Evolutionary conservation across 176 grass and related monocot species (phyloP).

Genomic region (Paspalum notatum): DNA sequence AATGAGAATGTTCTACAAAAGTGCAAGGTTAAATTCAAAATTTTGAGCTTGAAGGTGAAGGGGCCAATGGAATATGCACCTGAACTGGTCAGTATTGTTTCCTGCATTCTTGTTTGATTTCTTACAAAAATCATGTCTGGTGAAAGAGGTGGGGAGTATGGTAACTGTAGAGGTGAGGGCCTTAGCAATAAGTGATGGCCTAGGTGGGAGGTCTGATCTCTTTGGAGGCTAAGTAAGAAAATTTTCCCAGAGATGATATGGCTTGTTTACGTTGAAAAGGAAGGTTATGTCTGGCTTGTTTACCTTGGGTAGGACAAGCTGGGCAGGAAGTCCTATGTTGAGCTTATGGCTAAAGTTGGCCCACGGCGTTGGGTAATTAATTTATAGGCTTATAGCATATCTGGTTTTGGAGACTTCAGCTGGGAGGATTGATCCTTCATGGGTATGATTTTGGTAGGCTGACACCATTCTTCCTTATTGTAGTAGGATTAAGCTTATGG

Average conservation of each 20-base stretch:
- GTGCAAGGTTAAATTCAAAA: conserved; percentile 97
- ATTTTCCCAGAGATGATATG: not conserved
- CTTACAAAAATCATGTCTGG: not conserved
- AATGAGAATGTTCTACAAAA: conserved; percentile 88
- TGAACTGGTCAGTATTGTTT: conserved; percentile 64
- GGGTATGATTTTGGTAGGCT: not conserved
- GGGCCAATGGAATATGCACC: conserved; percentile 95
- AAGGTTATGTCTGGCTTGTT: conserved; percentile 2
- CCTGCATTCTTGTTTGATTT: conserved; percentile 21
- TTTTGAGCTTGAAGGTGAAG: conserved; percentile 98
- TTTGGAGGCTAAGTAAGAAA: not conserved
- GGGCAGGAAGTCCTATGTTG: not conserved
- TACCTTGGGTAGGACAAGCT: not conserved
- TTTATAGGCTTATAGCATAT: not conserved
- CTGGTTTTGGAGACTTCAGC: not conserved
- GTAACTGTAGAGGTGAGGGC: not conserved
- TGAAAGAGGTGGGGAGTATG: conserved; percentile 24
- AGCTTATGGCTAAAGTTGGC: conserved; percentile 11
- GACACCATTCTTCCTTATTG: conserved; percentile 3
- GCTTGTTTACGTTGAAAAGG: not conserved
- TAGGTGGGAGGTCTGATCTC: conserved; percentile 20
- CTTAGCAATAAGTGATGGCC: not conserved
- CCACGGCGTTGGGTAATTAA: not conserved
- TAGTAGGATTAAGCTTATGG: not conserved
- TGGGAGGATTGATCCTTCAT: not conserved